Conservation (phyloP, 73 alveolate species). For the Blepharisma stoltei region DNA sequence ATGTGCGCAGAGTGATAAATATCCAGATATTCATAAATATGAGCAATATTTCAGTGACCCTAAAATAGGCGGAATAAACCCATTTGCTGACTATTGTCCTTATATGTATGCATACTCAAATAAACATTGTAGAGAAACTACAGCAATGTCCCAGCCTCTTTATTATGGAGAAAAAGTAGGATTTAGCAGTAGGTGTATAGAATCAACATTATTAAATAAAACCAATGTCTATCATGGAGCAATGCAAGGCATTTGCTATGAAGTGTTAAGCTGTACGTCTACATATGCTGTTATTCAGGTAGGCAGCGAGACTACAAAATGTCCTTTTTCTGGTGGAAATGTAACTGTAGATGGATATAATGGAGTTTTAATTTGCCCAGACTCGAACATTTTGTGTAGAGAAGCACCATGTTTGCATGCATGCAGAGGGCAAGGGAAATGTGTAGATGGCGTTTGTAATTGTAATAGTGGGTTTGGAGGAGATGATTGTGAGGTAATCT, state of each 20-base stretch:
- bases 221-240: background rate
- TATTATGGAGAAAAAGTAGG: background rate
- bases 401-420: background rate
- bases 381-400: background rate
- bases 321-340: constrained; percentile 12
- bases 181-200: background rate
- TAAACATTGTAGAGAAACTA: background rate
- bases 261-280: background rate
- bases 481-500: background rate
- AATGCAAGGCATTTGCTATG: background rate
- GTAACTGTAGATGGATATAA: background rate
- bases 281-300: background rate
- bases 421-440: constrained; percentile 18
- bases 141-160: background rate
- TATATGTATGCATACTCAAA: background rate
- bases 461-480: constrained; percentile 21
- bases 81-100: constrained; percentile 19
- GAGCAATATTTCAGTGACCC: background rate
- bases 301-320: background rate
- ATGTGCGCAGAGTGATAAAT: no score
- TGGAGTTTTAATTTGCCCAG: constrained; percentile 10
- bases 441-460: background rate
- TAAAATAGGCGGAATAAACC: background rate
- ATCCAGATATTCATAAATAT: background rate
- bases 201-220: background rate